phyloP scores from a whole-genome alignment of 352 stramenopile species.

The Globisporangium carolinianum region DNA sequence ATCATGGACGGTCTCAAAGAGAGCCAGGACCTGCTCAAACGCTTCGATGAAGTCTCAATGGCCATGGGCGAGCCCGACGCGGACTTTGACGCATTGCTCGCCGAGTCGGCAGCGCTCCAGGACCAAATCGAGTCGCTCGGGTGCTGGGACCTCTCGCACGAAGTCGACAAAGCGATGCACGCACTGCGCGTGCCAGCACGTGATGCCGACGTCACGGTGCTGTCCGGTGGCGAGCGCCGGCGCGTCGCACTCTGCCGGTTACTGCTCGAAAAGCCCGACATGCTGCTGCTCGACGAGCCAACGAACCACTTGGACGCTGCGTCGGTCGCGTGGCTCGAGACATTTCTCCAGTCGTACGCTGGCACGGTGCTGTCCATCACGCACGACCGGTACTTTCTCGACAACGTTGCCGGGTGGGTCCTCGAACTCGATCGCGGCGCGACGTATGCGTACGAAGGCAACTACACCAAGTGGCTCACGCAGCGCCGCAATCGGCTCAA shows the following conservation, averaged over 20 bases:
- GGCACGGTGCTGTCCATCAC: constrained; percentile 97
- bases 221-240: constrained; percentile 92
- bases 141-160: constrained; percentile 77
- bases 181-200: constrained; percentile 64
- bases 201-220: constrained; percentile 57
- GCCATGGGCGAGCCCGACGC: constrained; percentile 88
- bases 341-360: constrained; percentile 94
- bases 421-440: constrained; percentile 95
- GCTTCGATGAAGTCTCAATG: constrained; percentile 85
- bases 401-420: constrained; percentile 97
- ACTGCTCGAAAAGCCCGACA: constrained; percentile 94
- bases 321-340: constrained; percentile 95
- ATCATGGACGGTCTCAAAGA: constrained; percentile 87
- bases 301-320: constrained; percentile 98
- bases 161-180: constrained; percentile 81
- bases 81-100: constrained; percentile 82
- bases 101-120: constrained; percentile 83
- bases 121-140: constrained; percentile 81
- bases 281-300: constrained; percentile 97
- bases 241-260: constrained; percentile 94
- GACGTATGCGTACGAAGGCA: constrained; percentile 97
- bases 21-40: constrained; percentile 63
- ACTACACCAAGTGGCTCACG: constrained; percentile 97
- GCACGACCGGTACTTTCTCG: constrained; percentile 98
- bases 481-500: constrained; percentile 92